Percentiles rank a stretch among this genome's conserved stretches.
phyloP scores from a whole-genome alignment of 2,329 filamentous ascomycete genomes.

The Basipetospora chlamydospora region DNA sequence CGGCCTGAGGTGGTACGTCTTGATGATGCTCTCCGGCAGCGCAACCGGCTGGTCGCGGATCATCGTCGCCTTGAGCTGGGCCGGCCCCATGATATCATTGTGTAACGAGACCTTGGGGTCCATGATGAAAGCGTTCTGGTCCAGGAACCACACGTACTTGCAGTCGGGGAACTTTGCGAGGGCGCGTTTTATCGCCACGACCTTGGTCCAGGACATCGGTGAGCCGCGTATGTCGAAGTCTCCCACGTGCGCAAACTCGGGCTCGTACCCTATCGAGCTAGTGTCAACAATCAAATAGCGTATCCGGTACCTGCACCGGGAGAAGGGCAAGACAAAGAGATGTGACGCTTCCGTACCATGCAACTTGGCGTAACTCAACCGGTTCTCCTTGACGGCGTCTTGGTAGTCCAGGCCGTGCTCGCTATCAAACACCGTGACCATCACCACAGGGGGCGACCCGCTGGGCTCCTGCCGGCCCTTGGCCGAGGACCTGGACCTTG shows the following conservation, averaged over 20 bases:
- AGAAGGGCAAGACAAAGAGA: no score
- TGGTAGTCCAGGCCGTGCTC: conserved; percentile 44
- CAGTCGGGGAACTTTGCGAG: conserved; percentile 65
- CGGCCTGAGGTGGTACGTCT: conserved; percentile 76
- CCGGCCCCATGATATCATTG: conserved; percentile 52
- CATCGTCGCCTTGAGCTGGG: conserved; percentile 63
- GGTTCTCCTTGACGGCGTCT: conserved; percentile 64
- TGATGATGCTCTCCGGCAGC: conserved; percentile 92
- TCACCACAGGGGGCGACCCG: conserved; percentile 51
- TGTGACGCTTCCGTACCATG: no score
- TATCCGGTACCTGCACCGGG: no score
- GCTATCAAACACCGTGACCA: conserved; percentile 70
- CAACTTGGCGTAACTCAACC: conserved; percentile 67
- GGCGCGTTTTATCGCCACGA: conserved; percentile 80
- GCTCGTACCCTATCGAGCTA: conserved; percentile 54
- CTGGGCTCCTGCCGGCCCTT: conserved; percentile 23
- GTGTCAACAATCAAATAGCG: not conserved
- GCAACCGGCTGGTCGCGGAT: conserved; percentile 75
- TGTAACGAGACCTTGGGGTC: conserved; percentile 58
- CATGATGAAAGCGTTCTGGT: conserved; percentile 79
- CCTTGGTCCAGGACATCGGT: conserved; percentile 55
- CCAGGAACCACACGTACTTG: conserved; percentile 76
- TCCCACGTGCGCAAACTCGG: conserved; percentile 63
- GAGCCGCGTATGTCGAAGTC: conserved; percentile 57
- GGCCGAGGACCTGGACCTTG: not conserved